These are phyloP conservation scores for Termitomyces sp. DNA, from an alignment of 768 basidiomycete genomes.

Conservation along the genomic window DNA sequence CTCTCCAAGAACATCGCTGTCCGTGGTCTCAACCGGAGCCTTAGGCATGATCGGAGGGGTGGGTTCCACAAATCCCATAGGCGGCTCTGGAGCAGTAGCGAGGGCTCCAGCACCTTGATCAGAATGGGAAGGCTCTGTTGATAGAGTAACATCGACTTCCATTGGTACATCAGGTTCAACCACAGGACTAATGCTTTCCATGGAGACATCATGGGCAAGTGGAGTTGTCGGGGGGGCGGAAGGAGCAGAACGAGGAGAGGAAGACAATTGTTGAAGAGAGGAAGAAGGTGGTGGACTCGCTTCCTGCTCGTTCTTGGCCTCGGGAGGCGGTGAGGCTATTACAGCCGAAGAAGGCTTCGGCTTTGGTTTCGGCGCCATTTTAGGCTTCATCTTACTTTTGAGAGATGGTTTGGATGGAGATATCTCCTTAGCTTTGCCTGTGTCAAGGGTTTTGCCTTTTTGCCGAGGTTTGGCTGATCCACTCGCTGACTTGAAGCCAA, in stretches of 20 bases:
- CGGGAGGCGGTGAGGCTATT: background rate
- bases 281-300: background rate
- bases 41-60: background rate
- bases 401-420: slow-evolving; percentile 21
- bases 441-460: background rate
- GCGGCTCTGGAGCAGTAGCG: background rate
- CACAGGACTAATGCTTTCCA: slow-evolving; percentile 2
- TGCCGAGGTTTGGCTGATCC: slow-evolving; percentile 4
- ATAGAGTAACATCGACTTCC: background rate
- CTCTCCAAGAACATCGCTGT: background rate
- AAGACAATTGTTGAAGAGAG: background rate
- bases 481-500: background rate
- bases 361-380: slow-evolving; percentile 18
- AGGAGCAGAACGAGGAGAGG: background rate
- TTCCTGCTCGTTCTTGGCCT: background rate
- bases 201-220: background rate
- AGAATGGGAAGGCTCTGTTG: background rate
- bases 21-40: background rate
- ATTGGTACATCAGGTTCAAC: background rate
- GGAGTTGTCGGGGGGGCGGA: slow-evolving; percentile 2
- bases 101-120: background rate
- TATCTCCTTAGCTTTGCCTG: slow-evolving; percentile 11
- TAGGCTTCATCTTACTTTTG: slow-evolving; percentile 30
- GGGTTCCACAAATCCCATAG: background rate
- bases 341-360: slow-evolving; percentile 21